Conservation (phyloP, 768 basidiomycete genomes). For the Dendrothele bispora region DNA sequence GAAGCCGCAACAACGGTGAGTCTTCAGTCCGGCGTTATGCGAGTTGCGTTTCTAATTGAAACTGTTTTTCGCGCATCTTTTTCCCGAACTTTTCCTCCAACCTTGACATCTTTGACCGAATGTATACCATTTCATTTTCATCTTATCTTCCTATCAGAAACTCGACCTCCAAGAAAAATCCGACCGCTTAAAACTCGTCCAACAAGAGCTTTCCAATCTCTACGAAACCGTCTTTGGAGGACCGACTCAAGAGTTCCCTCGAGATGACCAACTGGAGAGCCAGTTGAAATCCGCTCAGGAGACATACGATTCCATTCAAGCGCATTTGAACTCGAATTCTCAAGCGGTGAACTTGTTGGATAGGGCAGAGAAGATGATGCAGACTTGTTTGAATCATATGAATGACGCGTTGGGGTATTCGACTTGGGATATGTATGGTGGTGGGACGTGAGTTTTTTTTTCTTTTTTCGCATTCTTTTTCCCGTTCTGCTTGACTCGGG, state of each 20-base stretch:
- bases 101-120: background rate
- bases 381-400: constrained; percentile 28
- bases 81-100: background rate
- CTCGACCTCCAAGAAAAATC: constrained; percentile 33
- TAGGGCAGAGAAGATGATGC: constrained; percentile 35
- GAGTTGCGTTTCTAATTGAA: too few relatives aligned
- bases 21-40: too few relatives aligned
- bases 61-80: too few relatives aligned
- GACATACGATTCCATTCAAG: constrained; percentile 35
- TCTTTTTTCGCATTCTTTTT: background rate
- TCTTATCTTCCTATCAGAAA: too few relatives aligned
- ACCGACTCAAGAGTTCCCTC: constrained; percentile 43
- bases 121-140: too few relatives aligned
- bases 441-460: constrained; percentile 29
- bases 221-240: constrained; percentile 44
- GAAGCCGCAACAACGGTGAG: constrained; percentile 39
- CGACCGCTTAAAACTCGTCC: constrained; percentile 25
- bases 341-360: constrained; percentile 38
- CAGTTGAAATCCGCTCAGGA: constrained; percentile 30
- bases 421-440: constrained; percentile 44
- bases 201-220: constrained; percentile 36
- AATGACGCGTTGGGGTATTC: constrained; percentile 40
- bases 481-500: background rate
- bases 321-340: constrained; percentile 35
- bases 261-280: constrained; percentile 44